Evolutionary conservation across 345 rosid genomes (phyloP).

Genomic region (Citrus trifoliata): DNA sequence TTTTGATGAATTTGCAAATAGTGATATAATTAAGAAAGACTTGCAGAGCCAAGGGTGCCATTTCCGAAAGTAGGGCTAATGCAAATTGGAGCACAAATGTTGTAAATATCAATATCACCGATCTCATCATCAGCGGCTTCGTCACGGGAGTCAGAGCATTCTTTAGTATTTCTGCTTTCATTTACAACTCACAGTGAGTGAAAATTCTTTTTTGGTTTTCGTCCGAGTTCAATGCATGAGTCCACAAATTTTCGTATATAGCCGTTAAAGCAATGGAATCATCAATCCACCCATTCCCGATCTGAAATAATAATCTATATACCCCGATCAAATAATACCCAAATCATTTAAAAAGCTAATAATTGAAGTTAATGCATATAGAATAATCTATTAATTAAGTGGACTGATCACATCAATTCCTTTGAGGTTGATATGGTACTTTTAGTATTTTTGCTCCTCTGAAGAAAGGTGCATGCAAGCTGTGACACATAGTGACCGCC

Average conservation of each 20-base stretch:
- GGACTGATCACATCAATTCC: conserved; percentile 20
- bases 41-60: conserved; percentile 8
- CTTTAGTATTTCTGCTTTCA: conserved; percentile 6
- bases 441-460: conserved; percentile 21
- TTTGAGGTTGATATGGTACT: conserved; percentile 38
- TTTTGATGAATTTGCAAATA: no score
- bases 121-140: conserved; percentile 18
- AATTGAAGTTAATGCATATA: no score
- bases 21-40: not conserved
- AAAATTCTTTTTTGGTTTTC: conserved; percentile 25
- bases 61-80: not conserved
- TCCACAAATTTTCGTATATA: conserved; percentile 35
- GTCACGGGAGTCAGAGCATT: conserved; percentile 12
- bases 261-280: conserved; percentile 16
- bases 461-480: conserved; percentile 19
- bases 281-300: conserved; percentile 43
- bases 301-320: conserved; percentile 15
- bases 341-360: no score
- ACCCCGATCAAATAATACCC: no score
- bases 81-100: conserved; percentile 40
- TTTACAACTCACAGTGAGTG: conserved; percentile 18
- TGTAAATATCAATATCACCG: conserved; percentile 25
- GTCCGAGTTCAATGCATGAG: conserved; percentile 42
- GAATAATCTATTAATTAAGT: not conserved
- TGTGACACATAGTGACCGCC: conserved; percentile 56